phyloP scores from a whole-genome alignment of 768 basidiomycete species.

The Hericium rajendrae region DNA sequence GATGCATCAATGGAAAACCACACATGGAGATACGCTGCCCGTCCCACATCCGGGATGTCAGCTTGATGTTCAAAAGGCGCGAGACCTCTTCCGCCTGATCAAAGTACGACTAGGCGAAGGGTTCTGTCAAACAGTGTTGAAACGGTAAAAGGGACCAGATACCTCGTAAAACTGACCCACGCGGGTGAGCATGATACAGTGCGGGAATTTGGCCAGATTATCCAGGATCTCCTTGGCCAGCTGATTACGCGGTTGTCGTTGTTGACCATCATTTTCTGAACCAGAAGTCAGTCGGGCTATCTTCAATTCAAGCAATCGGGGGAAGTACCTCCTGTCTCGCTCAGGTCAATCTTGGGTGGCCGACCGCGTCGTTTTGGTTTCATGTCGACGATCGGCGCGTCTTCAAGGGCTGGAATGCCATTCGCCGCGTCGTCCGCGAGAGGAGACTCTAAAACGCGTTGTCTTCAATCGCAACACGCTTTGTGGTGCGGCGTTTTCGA shows the following conservation, averaged over 20 bases:
- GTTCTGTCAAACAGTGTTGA: neutral
- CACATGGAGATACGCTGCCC: constrained; percentile 69
- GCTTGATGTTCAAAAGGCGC: constrained; percentile 69
- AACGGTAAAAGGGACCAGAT: constrained; percentile 6
- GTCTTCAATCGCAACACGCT: too few species aligned
- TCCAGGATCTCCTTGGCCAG: constrained; percentile 63
- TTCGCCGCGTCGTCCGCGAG: too few species aligned
- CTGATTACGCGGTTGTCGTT: constrained; percentile 24
- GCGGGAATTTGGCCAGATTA: constrained; percentile 71
- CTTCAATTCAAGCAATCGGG: too few species aligned
- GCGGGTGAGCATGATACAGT: constrained; percentile 82
- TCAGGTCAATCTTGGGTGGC: neutral
- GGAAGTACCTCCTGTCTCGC: too few species aligned
- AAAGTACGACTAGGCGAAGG: constrained; percentile 73
- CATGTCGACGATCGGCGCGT: neutral
- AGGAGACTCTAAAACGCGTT: too few species aligned
- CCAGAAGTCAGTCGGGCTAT: neutral
- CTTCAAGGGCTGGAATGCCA: neutral
- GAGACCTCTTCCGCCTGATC: constrained; percentile 80
- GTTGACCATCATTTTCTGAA: neutral
- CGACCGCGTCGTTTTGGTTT: neutral
- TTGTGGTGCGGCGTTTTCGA: too few species aligned
- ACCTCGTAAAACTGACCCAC: constrained; percentile 97
- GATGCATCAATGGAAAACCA: constrained; percentile 80
- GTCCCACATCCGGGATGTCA: constrained; percentile 70